Conservation (phyloP, 345 rosid genomes). For the Tarenaya hassleriana region DNA sequence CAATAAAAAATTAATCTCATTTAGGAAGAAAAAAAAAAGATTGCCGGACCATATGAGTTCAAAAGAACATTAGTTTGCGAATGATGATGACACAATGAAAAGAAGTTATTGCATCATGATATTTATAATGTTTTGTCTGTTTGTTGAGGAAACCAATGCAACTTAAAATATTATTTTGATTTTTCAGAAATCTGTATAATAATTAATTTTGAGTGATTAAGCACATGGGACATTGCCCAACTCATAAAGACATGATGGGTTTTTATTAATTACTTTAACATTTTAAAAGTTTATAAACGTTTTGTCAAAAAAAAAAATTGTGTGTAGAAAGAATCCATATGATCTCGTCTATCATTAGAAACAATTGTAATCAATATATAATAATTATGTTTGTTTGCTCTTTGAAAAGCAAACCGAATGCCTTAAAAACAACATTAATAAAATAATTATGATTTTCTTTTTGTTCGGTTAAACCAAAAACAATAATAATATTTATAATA, state of each 20-base stretch:
- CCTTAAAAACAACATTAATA: too few species aligned
- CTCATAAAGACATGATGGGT: neutral
- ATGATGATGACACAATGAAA: neutral
- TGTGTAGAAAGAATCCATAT: neutral
- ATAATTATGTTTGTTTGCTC: constrained; percentile 18
- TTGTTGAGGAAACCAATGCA: neutral
- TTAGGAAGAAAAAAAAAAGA: too few species aligned
- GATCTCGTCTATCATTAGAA: neutral
- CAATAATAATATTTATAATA: too few species aligned
- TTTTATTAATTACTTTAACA: neutral
- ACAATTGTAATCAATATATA: constrained; percentile 13
- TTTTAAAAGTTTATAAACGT: neutral
- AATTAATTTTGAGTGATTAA: neutral
- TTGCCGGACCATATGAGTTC: too few species aligned
- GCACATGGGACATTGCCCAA: constrained; percentile 5
- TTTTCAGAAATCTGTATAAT: neutral
- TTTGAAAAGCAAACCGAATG: constrained; percentile 21
- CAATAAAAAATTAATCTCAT: too few species aligned
- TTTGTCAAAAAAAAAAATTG: constrained; percentile 12
- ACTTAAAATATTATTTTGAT: neutral
- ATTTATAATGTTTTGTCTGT: neutral
- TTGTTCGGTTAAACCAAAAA: too few species aligned
- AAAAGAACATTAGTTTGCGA: too few species aligned
- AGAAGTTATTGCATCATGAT: too few species aligned
- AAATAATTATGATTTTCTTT: too few species aligned